These are phyloP conservation scores for Spirogloea muscicola DNA, from an alignment of 139 green algal species.

Conservation along the genomic window DNA sequence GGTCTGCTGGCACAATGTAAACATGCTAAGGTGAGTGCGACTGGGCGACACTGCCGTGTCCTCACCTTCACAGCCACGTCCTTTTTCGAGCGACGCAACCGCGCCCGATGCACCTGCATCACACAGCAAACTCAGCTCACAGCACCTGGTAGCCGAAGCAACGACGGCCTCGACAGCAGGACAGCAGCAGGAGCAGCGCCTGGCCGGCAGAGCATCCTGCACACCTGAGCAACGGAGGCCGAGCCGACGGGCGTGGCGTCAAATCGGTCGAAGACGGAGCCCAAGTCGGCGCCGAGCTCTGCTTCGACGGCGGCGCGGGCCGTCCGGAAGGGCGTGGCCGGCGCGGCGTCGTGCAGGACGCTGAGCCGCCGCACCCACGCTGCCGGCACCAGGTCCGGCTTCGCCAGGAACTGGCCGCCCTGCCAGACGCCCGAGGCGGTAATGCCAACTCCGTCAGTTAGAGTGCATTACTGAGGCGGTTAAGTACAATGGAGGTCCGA, in stretches of 20 bases:
- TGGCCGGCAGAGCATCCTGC: background rate
- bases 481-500: background rate
- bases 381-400: constrained; percentile 43
- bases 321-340: constrained; percentile 22
- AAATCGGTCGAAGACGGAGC: constrained; percentile 28
- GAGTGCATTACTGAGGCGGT: background rate
- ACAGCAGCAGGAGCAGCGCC: too few species aligned
- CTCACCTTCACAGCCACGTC: constrained; percentile 41
- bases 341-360: constrained; percentile 35
- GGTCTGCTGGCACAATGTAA: too few species aligned
- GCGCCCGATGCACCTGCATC: constrained; percentile 19
- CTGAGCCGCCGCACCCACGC: constrained; percentile 36
- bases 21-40: too few species aligned
- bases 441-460: background rate
- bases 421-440: constrained; percentile 6
- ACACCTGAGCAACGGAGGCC: constrained; percentile 49
- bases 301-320: constrained; percentile 18
- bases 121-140: too few species aligned
- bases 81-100: background rate
- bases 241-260: constrained; percentile 35
- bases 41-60: too few species aligned
- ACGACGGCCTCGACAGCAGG: too few species aligned
- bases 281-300: constrained; percentile 23
- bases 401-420: constrained; percentile 47
- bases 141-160: too few species aligned